A percentile compares a stretch with the other conserved stretches of the same genome.
These are phyloP conservation scores for Saraca asoca DNA, from an alignment of 331 rosid species.

Conservation along the genomic window DNA sequence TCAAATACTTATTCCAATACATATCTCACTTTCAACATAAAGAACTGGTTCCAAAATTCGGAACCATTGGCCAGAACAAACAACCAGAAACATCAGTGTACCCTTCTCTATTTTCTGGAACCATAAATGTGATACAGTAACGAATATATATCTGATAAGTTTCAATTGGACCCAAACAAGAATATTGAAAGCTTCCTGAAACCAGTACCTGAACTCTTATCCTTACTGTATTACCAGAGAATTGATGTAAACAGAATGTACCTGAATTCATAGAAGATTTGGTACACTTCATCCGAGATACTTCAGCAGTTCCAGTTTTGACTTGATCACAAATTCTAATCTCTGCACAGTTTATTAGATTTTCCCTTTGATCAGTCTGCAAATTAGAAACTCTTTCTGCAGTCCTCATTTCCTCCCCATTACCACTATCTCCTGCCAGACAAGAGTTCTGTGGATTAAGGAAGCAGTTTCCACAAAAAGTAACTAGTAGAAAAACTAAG, in stretches of 20 bases:
- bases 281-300: slow-evolving; percentile 37
- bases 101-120: slow-evolving; percentile 5
- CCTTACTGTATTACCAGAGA: slow-evolving; percentile 3
- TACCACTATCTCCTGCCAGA: slow-evolving; percentile 48
- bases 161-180: not conserved
- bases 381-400: slow-evolving; percentile 30
- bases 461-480: slow-evolving; percentile 21
- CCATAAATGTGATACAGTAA: slow-evolving; percentile 1
- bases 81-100: slow-evolving; percentile 1
- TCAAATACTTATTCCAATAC: slow-evolving; percentile 2
- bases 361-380: slow-evolving; percentile 36
- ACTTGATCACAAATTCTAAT: slow-evolving; percentile 32
- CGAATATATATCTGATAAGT: not conserved
- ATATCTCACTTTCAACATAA: slow-evolving; percentile 16
- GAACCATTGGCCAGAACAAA: not conserved
- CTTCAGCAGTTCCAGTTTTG: slow-evolving; percentile 34
- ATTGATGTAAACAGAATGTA: slow-evolving; percentile 35
- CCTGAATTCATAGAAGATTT: slow-evolving; percentile 43
- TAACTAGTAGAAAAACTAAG: slow-evolving; percentile 16
- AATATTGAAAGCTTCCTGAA: slow-evolving; percentile 20
- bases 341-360: slow-evolving; percentile 28
- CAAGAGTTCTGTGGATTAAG: slow-evolving; percentile 28
- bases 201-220: slow-evolving; percentile 4
- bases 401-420: slow-evolving; percentile 35
- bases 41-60: not conserved